phyloP scores from a whole-genome alignment of 2,329 filamentous ascomycete species.

The Penicillium sp. region DNA sequence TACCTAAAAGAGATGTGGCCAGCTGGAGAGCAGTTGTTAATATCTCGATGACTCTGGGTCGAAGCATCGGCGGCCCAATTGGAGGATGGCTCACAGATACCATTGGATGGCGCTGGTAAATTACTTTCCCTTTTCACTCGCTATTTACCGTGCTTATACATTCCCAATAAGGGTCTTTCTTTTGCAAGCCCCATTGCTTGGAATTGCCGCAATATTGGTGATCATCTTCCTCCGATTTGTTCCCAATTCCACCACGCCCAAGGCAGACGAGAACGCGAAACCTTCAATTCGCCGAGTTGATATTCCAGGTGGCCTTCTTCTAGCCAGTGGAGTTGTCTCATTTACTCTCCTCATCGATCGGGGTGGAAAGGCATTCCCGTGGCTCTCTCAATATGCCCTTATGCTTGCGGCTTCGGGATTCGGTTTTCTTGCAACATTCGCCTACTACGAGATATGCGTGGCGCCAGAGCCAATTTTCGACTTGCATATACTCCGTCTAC shows the following conservation, averaged over 20 bases:
- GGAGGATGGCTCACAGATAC: conserved; percentile 63
- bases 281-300: conserved; percentile 1
- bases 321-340: not conserved
- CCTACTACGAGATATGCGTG: not conserved
- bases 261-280: not conserved
- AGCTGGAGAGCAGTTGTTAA: conserved; percentile 53
- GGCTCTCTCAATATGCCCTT: not conserved
- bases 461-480: conserved; percentile 7
- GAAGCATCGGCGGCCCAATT: conserved; percentile 54
- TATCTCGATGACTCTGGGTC: conserved; percentile 48
- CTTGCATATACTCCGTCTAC: not conserved
- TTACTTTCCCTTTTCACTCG: conserved; percentile 38
- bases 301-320: not conserved
- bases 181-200: not conserved
- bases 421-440: not conserved
- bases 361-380: not conserved
- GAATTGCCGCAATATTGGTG: not conserved
- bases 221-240: not conserved
- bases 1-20: conserved; percentile 50
- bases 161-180: conserved; percentile 4
- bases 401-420: not conserved
- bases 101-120: conserved; percentile 65
- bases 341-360: conserved; percentile 1
- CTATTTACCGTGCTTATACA: not conserved
- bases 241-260: not conserved